Conservation (phyloP, 2,329 filamentous ascomycete genomes). For the Sporothrix luriei region DNA sequence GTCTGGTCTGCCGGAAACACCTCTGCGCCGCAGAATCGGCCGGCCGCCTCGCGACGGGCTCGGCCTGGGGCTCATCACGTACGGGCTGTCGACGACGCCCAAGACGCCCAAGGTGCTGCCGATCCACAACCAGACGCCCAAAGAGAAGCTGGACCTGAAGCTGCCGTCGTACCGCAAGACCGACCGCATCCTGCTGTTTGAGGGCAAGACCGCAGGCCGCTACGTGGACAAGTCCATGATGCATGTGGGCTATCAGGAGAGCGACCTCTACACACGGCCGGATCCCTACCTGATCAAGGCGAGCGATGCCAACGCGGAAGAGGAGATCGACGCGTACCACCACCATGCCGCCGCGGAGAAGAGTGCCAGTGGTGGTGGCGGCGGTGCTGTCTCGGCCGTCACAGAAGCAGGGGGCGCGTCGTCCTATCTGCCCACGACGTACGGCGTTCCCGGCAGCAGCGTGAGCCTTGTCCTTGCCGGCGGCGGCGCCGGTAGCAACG, state of each 20-base stretch:
- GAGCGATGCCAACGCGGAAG: constrained; percentile 60
- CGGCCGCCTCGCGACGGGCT: constrained; percentile 56
- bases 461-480: constrained; percentile 14
- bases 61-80: constrained; percentile 52
- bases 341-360: constrained; percentile 52
- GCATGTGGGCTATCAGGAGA: constrained; percentile 93
- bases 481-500: constrained; percentile 37
- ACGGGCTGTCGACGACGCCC: constrained; percentile 51
- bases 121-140: constrained; percentile 76
- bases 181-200: constrained; percentile 78
- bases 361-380: not conserved
- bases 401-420: constrained; percentile 50
- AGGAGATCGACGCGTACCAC: constrained; percentile 55
- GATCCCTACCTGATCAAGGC: constrained; percentile 71
- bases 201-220: constrained; percentile 82
- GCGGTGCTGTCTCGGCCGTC: not conserved
- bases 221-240: constrained; percentile 98
- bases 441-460: constrained; percentile 53
- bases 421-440: not conserved
- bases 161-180: constrained; percentile 73
- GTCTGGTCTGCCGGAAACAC: constrained; percentile 29
- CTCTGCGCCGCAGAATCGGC: constrained; percentile 44
- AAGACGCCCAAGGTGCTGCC: constrained; percentile 69
- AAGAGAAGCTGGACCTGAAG: constrained; percentile 77
- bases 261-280: constrained; percentile 80